Conservation (phyloP, 2,329 filamentous ascomycete species). For the Hypoxylon sp. region DNA sequence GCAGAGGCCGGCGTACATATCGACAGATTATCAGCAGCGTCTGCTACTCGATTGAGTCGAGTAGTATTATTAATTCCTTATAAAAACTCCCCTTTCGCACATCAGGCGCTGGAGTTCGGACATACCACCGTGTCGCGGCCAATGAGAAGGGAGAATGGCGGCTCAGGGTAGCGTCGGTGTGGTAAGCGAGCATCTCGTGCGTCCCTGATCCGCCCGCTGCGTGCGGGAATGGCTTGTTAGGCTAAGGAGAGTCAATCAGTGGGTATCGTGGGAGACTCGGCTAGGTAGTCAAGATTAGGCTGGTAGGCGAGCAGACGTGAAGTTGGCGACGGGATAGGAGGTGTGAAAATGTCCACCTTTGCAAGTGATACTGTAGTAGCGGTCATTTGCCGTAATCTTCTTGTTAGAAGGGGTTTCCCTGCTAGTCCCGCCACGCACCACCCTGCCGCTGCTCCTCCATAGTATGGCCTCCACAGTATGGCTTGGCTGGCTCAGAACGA, state of each 20-base stretch:
- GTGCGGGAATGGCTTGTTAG: slow-evolving; percentile 28
- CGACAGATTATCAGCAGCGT: slow-evolving; percentile 31
- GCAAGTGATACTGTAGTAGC: too few species aligned
- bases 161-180: neutral
- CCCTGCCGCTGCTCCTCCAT: too few species aligned
- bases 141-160: slow-evolving; percentile 11
- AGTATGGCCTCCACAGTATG: too few species aligned
- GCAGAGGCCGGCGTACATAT: slow-evolving; percentile 24
- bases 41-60: slow-evolving; percentile 23
- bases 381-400: slow-evolving; percentile 13
- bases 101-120: slow-evolving; percentile 26
- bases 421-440: slow-evolving; percentile 8
- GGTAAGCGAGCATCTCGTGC: slow-evolving; percentile 22
- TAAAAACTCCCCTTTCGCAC: neutral
- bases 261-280: neutral
- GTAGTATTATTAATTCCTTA: slow-evolving; percentile 5
- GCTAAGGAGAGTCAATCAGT: neutral
- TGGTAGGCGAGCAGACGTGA: too few species aligned
- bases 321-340: slow-evolving; percentile 18
- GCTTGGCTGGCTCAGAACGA: slow-evolving; percentile 11
- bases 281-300: slow-evolving; percentile 4
- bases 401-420: slow-evolving; percentile 18
- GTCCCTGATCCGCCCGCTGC: slow-evolving; percentile 31
- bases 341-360: too few species aligned
- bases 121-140: slow-evolving; percentile 25